Evolutionary conservation across 306 rosid species (phyloP), one percentile per base, ranked within the genome.

Genomic region (Herpetospermum pedunculosum): DNA sequence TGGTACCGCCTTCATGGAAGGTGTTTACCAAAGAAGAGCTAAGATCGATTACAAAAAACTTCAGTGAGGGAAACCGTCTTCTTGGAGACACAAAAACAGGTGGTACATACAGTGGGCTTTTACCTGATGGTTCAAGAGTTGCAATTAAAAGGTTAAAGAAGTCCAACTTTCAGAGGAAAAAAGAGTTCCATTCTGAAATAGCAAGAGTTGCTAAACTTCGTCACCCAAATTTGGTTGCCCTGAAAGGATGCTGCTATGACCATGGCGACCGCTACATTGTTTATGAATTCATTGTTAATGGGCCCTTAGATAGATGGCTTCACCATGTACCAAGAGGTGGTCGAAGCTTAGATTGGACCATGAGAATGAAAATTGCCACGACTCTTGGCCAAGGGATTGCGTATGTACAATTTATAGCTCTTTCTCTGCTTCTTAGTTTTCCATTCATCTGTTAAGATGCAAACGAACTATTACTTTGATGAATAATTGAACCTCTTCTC

Each of bases 321-420:
- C 89, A 94, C 76, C 99, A 94, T 88, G 86, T 94, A 57, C 97
- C 97, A 40, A 85, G 97, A 84, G 97, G 99, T 49, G 97, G 99
- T 72, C 91, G 99, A 73, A 91, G 87, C 81, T 85, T 94, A 82
- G 97, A 89, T 80, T 94, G 99, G 99, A 76, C 89, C 62, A 87
- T 91, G 97, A 88, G 97, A 81, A 89, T 94, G 89, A 91, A 89
- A 80, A 88, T 91, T 75, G 97, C 96, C 14, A 91, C 90, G 0
- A 89, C 96, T 2, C 97, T 94, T 79, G 99, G 96, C 50, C 99
- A 89, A 85, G 99, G 99, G 83, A 94, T 94, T 54, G 99, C 99
- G 96, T 94, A 94, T 8, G 99, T 88, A 30, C 55, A 43, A 60
- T 46, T 76, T 26, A 23, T 47, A 32, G 12, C 16, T 46, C 35